Conservation (phyloP, 768 basidiomycete genomes). For the Hericium rajendrae region DNA sequence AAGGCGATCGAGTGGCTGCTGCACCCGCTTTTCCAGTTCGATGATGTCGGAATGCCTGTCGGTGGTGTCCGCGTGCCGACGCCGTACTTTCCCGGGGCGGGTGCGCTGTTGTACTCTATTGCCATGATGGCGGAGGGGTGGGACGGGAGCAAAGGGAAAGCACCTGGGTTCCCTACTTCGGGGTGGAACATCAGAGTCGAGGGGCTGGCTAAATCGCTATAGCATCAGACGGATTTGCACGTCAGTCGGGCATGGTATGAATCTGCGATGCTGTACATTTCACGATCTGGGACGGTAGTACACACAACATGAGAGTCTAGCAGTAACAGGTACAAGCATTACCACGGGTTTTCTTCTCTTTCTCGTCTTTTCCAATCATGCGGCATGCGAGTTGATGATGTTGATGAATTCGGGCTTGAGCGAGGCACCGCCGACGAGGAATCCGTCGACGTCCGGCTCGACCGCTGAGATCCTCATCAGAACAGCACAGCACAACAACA, state of each 20-base stretch:
- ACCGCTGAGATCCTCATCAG: slow-evolving; percentile 40
- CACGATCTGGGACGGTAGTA: no score
- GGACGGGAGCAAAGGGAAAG: slow-evolving; percentile 31
- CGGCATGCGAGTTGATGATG: slow-evolving; percentile 59
- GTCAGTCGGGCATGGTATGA: not conserved
- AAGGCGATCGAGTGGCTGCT: slow-evolving; percentile 47
- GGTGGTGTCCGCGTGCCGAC: slow-evolving; percentile 46
- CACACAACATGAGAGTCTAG: not conserved
- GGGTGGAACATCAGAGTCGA: not conserved
- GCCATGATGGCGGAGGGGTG: slow-evolving; percentile 54
- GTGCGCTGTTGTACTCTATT: slow-evolving; percentile 38
- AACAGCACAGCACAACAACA: no score
- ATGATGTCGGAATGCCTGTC: slow-evolving; percentile 51
- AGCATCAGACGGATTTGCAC: not conserved
- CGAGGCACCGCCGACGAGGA: slow-evolving; percentile 96
- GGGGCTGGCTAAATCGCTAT: not conserved
- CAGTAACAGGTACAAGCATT: not conserved
- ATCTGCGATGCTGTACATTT: no score
- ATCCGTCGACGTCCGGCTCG: slow-evolving; percentile 86
- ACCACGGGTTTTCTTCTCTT: no score
- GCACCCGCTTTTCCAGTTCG: slow-evolving; percentile 44
- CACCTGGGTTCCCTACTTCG: slow-evolving; percentile 31
- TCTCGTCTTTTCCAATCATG: not conserved
- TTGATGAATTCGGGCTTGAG: slow-evolving; percentile 95
- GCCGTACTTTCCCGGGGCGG: slow-evolving; percentile 52